Percentiles rank a stretch among this genome's conserved stretches.
phyloP scores from a whole-genome alignment of 768 basidiomycete genomes.

The Phaffia tasmanica region DNA sequence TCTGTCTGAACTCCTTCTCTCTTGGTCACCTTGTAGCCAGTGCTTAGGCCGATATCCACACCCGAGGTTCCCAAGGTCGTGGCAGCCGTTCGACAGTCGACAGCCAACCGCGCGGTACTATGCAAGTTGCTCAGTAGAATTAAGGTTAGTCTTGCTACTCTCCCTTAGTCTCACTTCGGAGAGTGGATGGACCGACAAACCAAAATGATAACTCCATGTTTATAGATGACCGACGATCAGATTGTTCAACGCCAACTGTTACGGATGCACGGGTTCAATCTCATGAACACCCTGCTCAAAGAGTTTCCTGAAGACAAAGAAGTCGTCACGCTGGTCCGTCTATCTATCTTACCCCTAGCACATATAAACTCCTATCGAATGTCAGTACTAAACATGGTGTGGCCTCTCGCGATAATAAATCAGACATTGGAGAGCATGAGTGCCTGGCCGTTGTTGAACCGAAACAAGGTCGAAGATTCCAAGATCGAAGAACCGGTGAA shows the following conservation, averaged over 20 bases:
- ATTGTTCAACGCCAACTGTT: slow-evolving; percentile 67
- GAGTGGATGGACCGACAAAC: not conserved
- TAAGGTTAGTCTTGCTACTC: slow-evolving; percentile 45
- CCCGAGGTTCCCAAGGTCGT: slow-evolving; percentile 84
- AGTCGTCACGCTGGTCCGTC: slow-evolving; percentile 55
- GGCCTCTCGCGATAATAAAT: not conserved
- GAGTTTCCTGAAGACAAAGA: slow-evolving; percentile 63
- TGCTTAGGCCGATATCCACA: slow-evolving; percentile 58
- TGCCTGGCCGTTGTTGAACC: slow-evolving; percentile 65
- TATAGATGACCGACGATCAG: slow-evolving; percentile 78
- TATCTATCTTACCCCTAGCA: not conserved
- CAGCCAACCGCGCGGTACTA: slow-evolving; percentile 64
- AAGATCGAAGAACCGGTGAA: slow-evolving; percentile 58
- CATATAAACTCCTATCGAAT: not conserved
- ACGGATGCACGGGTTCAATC: slow-evolving; percentile 81
- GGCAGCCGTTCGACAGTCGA: slow-evolving; percentile 77
- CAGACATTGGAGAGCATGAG: slow-evolving; percentile 40
- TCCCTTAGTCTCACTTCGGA: too few relatives aligned
- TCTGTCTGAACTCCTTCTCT: slow-evolving; percentile 9
- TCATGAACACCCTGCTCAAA: slow-evolving; percentile 78
- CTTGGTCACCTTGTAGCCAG: slow-evolving; percentile 49
- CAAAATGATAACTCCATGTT: not conserved
- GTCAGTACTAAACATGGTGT: not conserved
- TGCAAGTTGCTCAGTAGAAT: slow-evolving; percentile 73
- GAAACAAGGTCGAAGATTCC: slow-evolving; percentile 85